These are phyloP conservation scores for Rhizopogon rudus DNA, from an alignment of 768 basidiomycete genomes.

Conservation along the genomic window DNA sequence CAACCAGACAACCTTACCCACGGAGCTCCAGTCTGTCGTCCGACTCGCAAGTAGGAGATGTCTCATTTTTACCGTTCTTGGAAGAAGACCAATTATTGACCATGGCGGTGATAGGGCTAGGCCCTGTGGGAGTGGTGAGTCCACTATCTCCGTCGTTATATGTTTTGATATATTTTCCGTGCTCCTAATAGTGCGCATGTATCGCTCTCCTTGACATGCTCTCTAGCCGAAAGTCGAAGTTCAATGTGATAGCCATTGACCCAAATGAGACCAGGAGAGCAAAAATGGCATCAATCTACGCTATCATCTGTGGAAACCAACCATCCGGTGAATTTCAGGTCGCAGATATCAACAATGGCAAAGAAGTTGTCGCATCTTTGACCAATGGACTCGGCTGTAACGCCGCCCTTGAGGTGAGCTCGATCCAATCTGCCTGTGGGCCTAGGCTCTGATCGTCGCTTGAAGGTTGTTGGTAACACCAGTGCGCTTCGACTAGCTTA, in stretches of 20 bases:
- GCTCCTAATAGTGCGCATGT: conserved; percentile 43
- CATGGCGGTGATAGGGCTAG: conserved; percentile 68
- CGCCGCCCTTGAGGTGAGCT: conserved; percentile 58
- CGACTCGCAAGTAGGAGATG: not conserved
- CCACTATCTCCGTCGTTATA: not conserved
- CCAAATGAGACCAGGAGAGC: conserved; percentile 49
- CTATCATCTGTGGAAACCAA: conserved; percentile 41
- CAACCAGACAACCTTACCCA: conserved; percentile 60
- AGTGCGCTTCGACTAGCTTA: conserved; percentile 62
- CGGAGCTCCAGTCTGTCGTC: conserved; percentile 12
- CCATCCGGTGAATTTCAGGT: conserved; percentile 43
- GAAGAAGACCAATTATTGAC: conserved; percentile 49
- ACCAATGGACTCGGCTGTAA: conserved; percentile 58
- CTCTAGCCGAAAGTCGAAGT: conserved; percentile 37
- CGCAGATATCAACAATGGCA: conserved; percentile 46
- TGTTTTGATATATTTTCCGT: not conserved
- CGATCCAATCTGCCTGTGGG: not conserved
- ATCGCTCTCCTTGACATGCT: conserved; percentile 63
- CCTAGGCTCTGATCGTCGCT: not conserved
- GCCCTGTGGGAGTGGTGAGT: conserved; percentile 69
- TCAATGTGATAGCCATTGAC: conserved; percentile 62
- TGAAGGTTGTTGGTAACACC: conserved; percentile 65
- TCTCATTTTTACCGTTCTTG: conserved; percentile 23
- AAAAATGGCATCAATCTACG: conserved; percentile 57
- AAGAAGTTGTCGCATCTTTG: conserved; percentile 42